Evolutionary conservation across 1,139 yeast genomes (phyloP), one percentile per base, ranked within the genome.

Genomic region (Saccharomyces hybrid): DNA sequence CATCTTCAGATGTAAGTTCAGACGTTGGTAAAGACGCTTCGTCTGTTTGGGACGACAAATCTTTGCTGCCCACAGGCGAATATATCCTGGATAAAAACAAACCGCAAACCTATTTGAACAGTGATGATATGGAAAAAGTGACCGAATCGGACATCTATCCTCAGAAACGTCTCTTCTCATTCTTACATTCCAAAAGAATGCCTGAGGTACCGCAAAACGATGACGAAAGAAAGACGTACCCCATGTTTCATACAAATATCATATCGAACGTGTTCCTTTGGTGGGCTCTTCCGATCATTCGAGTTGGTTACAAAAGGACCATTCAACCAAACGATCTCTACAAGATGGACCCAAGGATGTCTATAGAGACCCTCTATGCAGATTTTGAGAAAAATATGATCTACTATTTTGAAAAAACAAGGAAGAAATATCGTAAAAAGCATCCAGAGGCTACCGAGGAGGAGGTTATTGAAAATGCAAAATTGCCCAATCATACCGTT

Each of bases 261-360:
- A 24, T 77, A 11, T 74, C 74, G 19, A 67, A 65, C 50, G 52
- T 73, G 1, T 78, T 82, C 49, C 81, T 81, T 61, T 69, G 76
- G 67, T 86, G 93, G 93, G 73, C 83, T 47, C 58, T 71, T 16
- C 87, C 88, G 0, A 57, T 84, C 2, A 63, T 86, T 63, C 75
- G 71, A 42, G 79, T 78, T 2, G 95, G 95, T 1, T 87, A 86
- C 65, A 76, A 77, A 55, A 76, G 95, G 62, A 83, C 88, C 0
- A 69, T 87, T 38, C 81, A 80, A 52, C 81, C 83, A 5, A 77
- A 79, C 53, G 95, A 87, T 68, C 68, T 87, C 55, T 86, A 74
- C 69, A 71, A 71, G 48, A 73, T 86, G 53, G 77, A 80, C 12
- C 77, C 75, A 9, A 78, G 80, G 21, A 70, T 81, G 59, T 74